These are phyloP conservation scores for Lojkania enalia DNA, from an alignment of 2,329 filamentous ascomycete species.

Conservation along the genomic window DNA sequence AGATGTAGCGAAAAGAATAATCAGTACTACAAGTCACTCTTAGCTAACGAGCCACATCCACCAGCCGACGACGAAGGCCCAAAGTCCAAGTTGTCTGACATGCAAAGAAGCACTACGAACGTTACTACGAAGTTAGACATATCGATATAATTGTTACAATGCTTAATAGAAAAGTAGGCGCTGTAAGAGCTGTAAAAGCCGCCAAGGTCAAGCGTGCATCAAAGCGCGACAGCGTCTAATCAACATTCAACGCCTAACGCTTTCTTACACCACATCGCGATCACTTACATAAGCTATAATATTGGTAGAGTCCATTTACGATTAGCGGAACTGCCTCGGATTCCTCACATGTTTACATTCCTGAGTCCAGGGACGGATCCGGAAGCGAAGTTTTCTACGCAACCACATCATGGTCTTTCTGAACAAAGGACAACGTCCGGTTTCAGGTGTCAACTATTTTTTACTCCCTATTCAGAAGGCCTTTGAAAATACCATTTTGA, in stretches of 20 bases:
- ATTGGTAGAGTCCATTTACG: too few species aligned
- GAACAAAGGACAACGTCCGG: slow-evolving; percentile 24
- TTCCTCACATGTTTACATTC: slow-evolving; percentile 22
- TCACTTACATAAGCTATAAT: too few species aligned
- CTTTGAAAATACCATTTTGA: slow-evolving; percentile 10
- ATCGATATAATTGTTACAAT: slow-evolving; percentile 22
- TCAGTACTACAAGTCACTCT: slow-evolving; percentile 24
- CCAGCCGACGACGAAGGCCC: slow-evolving; percentile 17
- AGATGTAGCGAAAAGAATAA: slow-evolving; percentile 16
- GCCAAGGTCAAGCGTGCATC: too few species aligned
- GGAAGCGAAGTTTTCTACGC: slow-evolving; percentile 14
- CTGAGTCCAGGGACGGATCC: slow-evolving; percentile 19
- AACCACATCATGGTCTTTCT: slow-evolving; percentile 5
- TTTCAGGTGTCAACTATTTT: slow-evolving; percentile 22
- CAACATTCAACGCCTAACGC: too few species aligned
- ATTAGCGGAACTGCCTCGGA: too few species aligned
- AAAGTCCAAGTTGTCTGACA: slow-evolving; percentile 26
- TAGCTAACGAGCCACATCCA: slow-evolving; percentile 27
- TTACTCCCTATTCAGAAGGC: slow-evolving; percentile 5
- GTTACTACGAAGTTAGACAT: slow-evolving; percentile 25
- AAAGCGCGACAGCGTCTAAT: too few species aligned
- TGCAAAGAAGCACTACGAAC: slow-evolving; percentile 26
- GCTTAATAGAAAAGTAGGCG: too few species aligned
- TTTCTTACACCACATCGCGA: too few species aligned
- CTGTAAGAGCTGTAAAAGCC: too few species aligned